phyloP scores from a whole-genome alignment of 129 eudicot species.

The Tagetes erecta region DNA sequence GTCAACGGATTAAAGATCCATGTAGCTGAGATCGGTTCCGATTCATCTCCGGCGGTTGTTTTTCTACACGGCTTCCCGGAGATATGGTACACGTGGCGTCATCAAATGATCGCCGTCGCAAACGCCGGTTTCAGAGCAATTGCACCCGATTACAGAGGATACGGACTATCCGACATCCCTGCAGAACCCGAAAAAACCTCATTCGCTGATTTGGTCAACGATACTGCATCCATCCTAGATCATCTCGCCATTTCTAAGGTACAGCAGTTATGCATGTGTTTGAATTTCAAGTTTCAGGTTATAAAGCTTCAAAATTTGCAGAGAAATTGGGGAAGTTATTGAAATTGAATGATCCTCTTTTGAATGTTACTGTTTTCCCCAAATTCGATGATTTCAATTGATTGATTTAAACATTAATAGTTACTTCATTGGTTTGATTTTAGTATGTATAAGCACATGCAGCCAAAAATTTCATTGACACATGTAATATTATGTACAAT shows the following conservation, averaged over 20 bases:
- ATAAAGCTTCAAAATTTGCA: neutral
- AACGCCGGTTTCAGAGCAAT: constrained; percentile 43
- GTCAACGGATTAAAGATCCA: constrained; percentile 47
- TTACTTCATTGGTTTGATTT: no score
- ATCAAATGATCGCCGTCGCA: constrained; percentile 52
- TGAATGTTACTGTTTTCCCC: neutral
- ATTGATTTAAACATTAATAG: no score
- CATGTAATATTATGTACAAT: no score
- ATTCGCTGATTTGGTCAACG: constrained; percentile 31
- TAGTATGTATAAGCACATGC: no score
- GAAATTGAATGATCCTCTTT: neutral
- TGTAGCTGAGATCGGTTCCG: constrained; percentile 37
- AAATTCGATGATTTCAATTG: no score
- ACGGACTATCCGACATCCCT: constrained; percentile 50
- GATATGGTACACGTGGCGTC: constrained; percentile 57
- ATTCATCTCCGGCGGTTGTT: constrained; percentile 34
- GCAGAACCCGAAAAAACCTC: constrained; percentile 39
- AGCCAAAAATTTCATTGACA: no score
- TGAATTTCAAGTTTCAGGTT: neutral
- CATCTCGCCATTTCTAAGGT: constrained; percentile 48
- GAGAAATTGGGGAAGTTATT: neutral
- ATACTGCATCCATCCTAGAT: constrained; percentile 40
- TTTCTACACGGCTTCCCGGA: constrained; percentile 52
- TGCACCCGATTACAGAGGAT: constrained; percentile 45
- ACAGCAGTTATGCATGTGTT: neutral